phyloP scores from a whole-genome alignment of 2,329 filamentous ascomycete species.

The Ramularia endophylla region DNA sequence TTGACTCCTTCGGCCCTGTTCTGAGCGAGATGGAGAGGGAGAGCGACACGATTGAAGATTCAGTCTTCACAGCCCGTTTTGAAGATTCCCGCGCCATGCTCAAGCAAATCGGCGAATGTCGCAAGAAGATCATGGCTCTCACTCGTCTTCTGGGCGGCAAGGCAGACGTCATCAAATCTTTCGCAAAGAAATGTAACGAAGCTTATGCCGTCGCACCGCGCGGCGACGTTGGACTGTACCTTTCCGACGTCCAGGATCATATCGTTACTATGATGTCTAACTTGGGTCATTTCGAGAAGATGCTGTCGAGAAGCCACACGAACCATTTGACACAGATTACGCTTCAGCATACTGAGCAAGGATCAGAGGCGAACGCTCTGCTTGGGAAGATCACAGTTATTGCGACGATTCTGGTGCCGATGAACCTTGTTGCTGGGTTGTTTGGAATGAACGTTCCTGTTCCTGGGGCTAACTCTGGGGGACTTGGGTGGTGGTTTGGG shows the following conservation, averaged over 20 bases:
- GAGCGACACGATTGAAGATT: slow-evolving; percentile 89
- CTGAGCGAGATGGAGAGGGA: slow-evolving; percentile 83
- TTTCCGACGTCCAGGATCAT: slow-evolving; percentile 98
- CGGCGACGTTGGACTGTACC: slow-evolving; percentile 92
- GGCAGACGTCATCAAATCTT: slow-evolving; percentile 95
- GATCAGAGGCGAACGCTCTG: slow-evolving; percentile 80
- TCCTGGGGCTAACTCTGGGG: slow-evolving; percentile 50
- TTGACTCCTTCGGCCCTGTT: slow-evolving; percentile 87
- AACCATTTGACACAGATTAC: slow-evolving; percentile 95
- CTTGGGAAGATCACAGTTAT: slow-evolving; percentile 93
- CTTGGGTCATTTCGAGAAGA: slow-evolving; percentile 93
- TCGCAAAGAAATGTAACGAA: slow-evolving; percentile 98
- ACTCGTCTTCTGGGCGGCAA: slow-evolving; percentile 93
- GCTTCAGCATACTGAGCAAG: slow-evolving; percentile 83
- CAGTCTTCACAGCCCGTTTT: slow-evolving; percentile 84
- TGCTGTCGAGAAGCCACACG: slow-evolving; percentile 86
- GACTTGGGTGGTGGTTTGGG: slow-evolving; percentile 54
- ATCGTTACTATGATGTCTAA: slow-evolving; percentile 99
- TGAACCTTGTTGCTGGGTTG: slow-evolving; percentile 83
- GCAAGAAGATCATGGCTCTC: slow-evolving; percentile 91
- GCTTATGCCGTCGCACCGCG: slow-evolving; percentile 92
- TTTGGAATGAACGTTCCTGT: slow-evolving; percentile 85
- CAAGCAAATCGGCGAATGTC: slow-evolving; percentile 78
- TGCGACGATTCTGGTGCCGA: slow-evolving; percentile 89
- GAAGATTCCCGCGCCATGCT: slow-evolving; percentile 87